Base-by-base conservation (phyloP, 139 green algal genomes). In the Auxenochlorella protothecoides region DNA sequence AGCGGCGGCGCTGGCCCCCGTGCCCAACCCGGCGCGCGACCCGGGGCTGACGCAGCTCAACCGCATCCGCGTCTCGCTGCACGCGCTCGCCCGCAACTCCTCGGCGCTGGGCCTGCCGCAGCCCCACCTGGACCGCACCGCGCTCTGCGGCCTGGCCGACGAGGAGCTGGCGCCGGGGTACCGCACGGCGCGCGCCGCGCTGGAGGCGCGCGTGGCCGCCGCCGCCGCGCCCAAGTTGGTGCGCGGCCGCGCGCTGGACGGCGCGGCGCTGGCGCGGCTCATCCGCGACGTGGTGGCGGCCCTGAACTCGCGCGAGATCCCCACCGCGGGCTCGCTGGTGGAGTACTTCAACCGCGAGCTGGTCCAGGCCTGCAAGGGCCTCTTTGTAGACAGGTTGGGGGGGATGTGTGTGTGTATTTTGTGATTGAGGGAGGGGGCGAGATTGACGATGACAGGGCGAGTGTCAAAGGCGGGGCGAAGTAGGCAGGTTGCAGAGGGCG, bases 111-210 rank as follows among this genome's bases (percentile, higher is more conserved):
- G 84, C 53, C 77, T 96, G 63, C 74, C 74, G 5, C 92, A 97
- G 85, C 92, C 92, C 3, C 92, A 97, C 83, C 73, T 97, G 65
- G 82, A 96, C 67, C 81, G 92, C 65, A 97, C 92, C 5, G 73
- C 74, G 61, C 83, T 97, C 63, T 80, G 81, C 68, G 59, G 79
- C 63, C 70, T 92, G 71, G 68, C 14, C 2, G 83, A 88, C 27
- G 53, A 60, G 2, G 65, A 77, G 12, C 76, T 88, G 68, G 81
- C 83, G 53, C 71, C 69, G 4, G 12, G 53, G 3, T 88, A 88
- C 66, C n/a, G 84, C 9, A 3, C 9, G 9, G 65, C 7, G 7
- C n/a, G 65, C 16, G 65, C n/a, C 27, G 15, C 60, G 82, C 27
- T 44, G 27, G 27, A 44, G 27, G 27, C 27, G 27, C 27, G 27